Percentiles rank a stretch among this genome's conserved stretches.
Conservation (phyloP, 495 filamentous ascomycete genomes). For the Lophium mytilinum region DNA sequence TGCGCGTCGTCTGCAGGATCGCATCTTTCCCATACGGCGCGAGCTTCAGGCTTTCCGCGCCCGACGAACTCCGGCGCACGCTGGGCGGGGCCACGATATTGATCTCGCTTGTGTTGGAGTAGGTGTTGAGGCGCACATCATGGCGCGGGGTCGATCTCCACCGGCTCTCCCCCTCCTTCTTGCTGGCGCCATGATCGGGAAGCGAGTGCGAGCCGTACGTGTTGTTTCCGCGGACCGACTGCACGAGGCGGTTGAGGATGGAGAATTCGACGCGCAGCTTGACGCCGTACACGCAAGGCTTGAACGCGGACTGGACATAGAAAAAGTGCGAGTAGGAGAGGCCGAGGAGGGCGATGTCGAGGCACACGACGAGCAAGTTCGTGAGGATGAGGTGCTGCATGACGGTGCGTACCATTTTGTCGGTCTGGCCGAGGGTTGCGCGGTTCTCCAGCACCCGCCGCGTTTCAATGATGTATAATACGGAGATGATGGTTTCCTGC, state of each 20-base stretch:
- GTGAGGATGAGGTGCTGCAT: conserved; percentile 23
- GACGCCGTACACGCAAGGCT: conserved; percentile 21
- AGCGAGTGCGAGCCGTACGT: too few species aligned
- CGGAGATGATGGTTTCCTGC: conserved; percentile 10
- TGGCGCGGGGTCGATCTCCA: not conserved
- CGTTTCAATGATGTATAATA: conserved; percentile 12
- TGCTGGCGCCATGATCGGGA: too few species aligned
- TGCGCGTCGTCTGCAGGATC: conserved; percentile 3
- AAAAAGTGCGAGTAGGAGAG: conserved; percentile 14
- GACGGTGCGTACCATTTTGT: conserved; percentile 26
- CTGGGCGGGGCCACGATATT: too few species aligned
- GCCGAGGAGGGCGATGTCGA: conserved; percentile 14
- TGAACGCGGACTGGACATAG: conserved; percentile 13
- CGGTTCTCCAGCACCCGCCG: conserved; percentile 16
- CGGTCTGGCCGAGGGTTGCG: conserved; percentile 22
- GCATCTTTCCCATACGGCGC: not conserved
- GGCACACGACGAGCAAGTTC: conserved; percentile 19
- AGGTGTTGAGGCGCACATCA: not conserved
- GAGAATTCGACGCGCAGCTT: conserved; percentile 24
- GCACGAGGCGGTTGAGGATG: conserved; percentile 18
- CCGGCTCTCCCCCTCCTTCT: not conserved
- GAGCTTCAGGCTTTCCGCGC: too few species aligned
- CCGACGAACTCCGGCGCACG: too few species aligned
- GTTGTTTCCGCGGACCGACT: not conserved
- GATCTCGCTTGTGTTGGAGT: not conserved